A percentile compares a stretch with the other conserved stretches of the same genome.
Evolutionary conservation across 768 basidiomycete species (phyloP).

Genomic region (Suillus brevipes): DNA sequence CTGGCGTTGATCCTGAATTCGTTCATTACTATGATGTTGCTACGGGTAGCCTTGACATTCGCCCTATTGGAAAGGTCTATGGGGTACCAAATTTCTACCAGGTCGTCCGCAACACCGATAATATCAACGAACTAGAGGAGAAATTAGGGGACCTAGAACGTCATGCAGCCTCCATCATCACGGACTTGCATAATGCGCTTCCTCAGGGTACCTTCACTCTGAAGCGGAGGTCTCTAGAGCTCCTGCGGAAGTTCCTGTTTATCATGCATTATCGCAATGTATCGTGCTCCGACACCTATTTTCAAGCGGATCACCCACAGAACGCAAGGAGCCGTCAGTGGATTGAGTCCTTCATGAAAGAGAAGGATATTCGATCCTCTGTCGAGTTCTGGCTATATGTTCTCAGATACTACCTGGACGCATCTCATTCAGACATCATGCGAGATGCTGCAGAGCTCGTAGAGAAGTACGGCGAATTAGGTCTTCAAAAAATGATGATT

Average conservation of each 20-base stretch:
- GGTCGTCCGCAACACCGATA: constrained; percentile 18
- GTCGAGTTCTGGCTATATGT: not conserved
- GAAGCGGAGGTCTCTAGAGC: not conserved
- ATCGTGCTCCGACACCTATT: not conserved
- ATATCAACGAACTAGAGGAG: constrained; percentile 31
- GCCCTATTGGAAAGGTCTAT: constrained; percentile 8
- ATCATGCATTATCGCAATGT: not conserved
- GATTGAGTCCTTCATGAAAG: not conserved
- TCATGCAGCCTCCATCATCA: constrained; percentile 27
- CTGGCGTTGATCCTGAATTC: not conserved
- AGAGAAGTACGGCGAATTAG: not conserved
- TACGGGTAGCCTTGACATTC: not conserved
- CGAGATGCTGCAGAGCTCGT: not conserved
- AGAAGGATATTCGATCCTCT: not conserved
- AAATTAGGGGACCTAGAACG: constrained; percentile 32
- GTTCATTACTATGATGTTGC: not conserved
- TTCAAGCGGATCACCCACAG: not conserved
- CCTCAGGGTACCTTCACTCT: not conserved
- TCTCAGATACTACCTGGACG: not conserved
- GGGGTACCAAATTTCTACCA: constrained; percentile 27
- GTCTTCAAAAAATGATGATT: not conserved
- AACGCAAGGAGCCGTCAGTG: not conserved
- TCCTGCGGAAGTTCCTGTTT: not conserved
- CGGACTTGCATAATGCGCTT: not conserved
- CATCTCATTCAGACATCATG: not conserved